Evolutionary conservation across 306 rosid genomes (phyloP).

Genomic region (Myrica gale): DNA sequence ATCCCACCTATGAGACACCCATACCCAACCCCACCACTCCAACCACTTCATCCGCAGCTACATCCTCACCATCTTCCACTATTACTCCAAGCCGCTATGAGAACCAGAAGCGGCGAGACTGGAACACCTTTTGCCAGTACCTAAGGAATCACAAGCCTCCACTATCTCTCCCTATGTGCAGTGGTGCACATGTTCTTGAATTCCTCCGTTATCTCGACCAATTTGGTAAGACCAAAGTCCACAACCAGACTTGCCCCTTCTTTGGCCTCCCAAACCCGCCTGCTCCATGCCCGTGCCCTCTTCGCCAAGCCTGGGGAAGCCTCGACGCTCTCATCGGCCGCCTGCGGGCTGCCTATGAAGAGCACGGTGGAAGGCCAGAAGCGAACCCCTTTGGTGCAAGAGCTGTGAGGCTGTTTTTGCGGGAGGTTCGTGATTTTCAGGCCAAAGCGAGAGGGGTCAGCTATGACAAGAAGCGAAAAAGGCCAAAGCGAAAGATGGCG

Average conservation of each 20-base stretch:
- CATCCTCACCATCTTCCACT: constrained; percentile 15
- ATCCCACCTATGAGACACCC: constrained; percentile 18
- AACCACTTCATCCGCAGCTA: not conserved
- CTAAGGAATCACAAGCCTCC: constrained; percentile 81
- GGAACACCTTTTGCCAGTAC: constrained; percentile 97
- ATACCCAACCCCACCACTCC: not conserved
- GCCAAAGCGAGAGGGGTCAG: constrained; percentile 86
- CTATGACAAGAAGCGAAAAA: constrained; percentile 88
- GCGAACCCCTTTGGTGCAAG: constrained; percentile 74
- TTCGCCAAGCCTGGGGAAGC: constrained; percentile 96
- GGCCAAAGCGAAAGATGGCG: constrained; percentile 55
- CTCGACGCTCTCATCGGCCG: constrained; percentile 93
- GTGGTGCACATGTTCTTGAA: constrained; percentile 79
- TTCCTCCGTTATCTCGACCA: constrained; percentile 89
- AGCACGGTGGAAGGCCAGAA: constrained; percentile 62
- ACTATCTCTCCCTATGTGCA: constrained; percentile 52
- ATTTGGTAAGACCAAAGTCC: constrained; percentile 92
- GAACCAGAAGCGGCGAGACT: constrained; percentile 88
- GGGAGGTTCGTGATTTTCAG: constrained; percentile 92
- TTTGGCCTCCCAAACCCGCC: constrained; percentile 87
- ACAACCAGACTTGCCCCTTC: constrained; percentile 75
- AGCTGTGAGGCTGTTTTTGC: constrained; percentile 62
- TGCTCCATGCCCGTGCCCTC: constrained; percentile 86
- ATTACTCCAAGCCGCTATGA: constrained; percentile 78
- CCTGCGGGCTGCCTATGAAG: constrained; percentile 90